Evolutionary conservation across 106 monocot species (phyloP), one percentile per base, ranked within the genome.

Genomic region (Hemerocallis citrina): DNA sequence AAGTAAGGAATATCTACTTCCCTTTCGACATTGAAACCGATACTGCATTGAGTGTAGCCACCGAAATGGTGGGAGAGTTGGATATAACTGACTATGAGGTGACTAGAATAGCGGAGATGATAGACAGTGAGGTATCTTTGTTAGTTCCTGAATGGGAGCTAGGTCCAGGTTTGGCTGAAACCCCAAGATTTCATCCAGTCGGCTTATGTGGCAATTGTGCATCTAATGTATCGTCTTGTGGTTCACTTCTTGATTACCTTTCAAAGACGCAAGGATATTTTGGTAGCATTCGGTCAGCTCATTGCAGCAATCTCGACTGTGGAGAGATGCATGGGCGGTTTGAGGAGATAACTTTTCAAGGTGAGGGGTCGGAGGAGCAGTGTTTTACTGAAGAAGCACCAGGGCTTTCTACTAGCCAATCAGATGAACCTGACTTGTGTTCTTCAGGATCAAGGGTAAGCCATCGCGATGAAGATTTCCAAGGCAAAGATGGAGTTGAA

Each of bases 31-130:
- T 85, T 7, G 87, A 98, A 49, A 59, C 76, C 2, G 96, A 98
- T 43, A 98, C 96, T 20, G 84, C 96, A 48, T 46, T 91, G 31
- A 77, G 76, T 32, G 96, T 98, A 15, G 96, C 91, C 23, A 85
- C 79, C 4, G 96, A 98, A 52, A 98, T 98, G 87, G 96, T 98
- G n/a, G 74, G 70, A 34, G 90, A 91, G 63, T 57, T 98, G 47
- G 91, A 82, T 63, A 87, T 98, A 24, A 77, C 74, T 4, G 87
- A 98, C 27, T 74, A 85, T 34, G 91, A 91, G 31, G 96, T 82
- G 11, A 91, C 81, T 2, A 70, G 77, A 51, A 87, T 98, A 52
- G 90, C 96, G n/a, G 90, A 98, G 43, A 91, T 91, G 96, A 98
- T 98, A 7, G 96, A 98, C 44, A 72, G 52, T 1, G 91, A 91